These are phyloP conservation scores for Pichia rugopelliculosa DNA, from an alignment of 805 yeast species.

Conservation along the genomic window DNA sequence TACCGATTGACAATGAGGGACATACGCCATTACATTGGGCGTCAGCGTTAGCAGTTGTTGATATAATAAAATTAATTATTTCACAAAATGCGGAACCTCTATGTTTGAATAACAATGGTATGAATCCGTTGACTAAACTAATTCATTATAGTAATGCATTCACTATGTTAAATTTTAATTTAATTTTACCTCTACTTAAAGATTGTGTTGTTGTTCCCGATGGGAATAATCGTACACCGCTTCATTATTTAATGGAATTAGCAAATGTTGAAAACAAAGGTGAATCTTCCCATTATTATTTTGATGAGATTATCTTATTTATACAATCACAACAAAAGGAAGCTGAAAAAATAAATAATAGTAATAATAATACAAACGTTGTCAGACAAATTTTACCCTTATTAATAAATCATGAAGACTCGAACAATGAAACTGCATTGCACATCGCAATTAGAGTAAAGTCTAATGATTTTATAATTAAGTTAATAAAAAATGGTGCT, in stretches of 20 bases:
- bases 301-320: slow-evolving; percentile 29
- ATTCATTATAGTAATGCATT: slow-evolving; percentile 66
- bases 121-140: slow-evolving; percentile 63
- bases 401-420: slow-evolving; percentile 69
- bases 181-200: slow-evolving; percentile 52
- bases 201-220: slow-evolving; percentile 67
- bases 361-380: slow-evolving; percentile 13
- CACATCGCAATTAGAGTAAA: slow-evolving; percentile 64
- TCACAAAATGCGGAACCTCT: slow-evolving; percentile 56
- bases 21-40: slow-evolving; percentile 86
- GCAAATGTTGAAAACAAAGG: slow-evolving; percentile 37
- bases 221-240: slow-evolving; percentile 60
- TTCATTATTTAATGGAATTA: slow-evolving; percentile 59
- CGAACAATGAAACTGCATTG: slow-evolving; percentile 76
- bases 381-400: slow-evolving; percentile 43
- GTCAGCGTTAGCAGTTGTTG: slow-evolving; percentile 64
- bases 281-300: slow-evolving; percentile 48
- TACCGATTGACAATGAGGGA: slow-evolving; percentile 70
- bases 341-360: slow-evolving; percentile 21
- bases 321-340: slow-evolving; percentile 24
- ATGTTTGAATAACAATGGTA: slow-evolving; percentile 46
- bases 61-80: slow-evolving; percentile 49
- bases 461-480: slow-evolving; percentile 37
- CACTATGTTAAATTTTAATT: slow-evolving; percentile 53
- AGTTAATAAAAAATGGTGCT: slow-evolving; percentile 43